These are phyloP conservation scores for Leucocoprinus sp. DNA, from an alignment of 768 basidiomycete genomes.

Conservation along the genomic window DNA sequence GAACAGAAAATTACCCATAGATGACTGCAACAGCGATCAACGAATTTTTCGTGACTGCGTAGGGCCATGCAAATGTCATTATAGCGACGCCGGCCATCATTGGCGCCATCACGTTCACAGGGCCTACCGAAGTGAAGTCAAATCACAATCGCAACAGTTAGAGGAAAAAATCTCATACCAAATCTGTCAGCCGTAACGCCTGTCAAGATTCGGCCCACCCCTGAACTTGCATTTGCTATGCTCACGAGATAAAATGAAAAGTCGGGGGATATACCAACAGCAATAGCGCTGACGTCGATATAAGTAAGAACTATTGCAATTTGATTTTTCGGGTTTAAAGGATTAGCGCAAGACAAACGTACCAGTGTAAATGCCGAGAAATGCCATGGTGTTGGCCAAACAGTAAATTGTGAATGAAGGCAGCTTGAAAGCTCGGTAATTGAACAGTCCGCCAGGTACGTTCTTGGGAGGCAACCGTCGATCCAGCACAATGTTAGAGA, in stretches of 20 bases:
- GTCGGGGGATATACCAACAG: slow-evolving; percentile 34
- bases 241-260: slow-evolving; percentile 53
- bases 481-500: slow-evolving; percentile 37
- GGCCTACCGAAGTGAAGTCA: slow-evolving; percentile 25
- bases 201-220: slow-evolving; percentile 42
- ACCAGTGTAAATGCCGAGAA: slow-evolving; percentile 60
- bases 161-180: slow-evolving; percentile 25
- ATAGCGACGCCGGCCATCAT: slow-evolving; percentile 40
- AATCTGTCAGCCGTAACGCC: slow-evolving; percentile 43
- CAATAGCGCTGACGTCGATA: slow-evolving; percentile 43
- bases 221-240: slow-evolving; percentile 53
- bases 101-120: slow-evolving; percentile 51
- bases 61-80: slow-evolving; percentile 57
- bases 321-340: background rate
- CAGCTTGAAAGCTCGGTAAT: slow-evolving; percentile 34
- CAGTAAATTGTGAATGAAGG: slow-evolving; percentile 46
- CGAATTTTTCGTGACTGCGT: slow-evolving; percentile 29
- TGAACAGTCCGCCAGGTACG: slow-evolving; percentile 45
- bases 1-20: slow-evolving; percentile 37
- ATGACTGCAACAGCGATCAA: slow-evolving; percentile 43
- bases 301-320: slow-evolving; percentile 45
- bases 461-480: slow-evolving; percentile 47
- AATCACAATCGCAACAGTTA: background rate
- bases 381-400: slow-evolving; percentile 34
- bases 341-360: background rate